Conservation (phyloP, 2,329 filamentous ascomycete genomes). For the Neoarthrinium moseri region DNA sequence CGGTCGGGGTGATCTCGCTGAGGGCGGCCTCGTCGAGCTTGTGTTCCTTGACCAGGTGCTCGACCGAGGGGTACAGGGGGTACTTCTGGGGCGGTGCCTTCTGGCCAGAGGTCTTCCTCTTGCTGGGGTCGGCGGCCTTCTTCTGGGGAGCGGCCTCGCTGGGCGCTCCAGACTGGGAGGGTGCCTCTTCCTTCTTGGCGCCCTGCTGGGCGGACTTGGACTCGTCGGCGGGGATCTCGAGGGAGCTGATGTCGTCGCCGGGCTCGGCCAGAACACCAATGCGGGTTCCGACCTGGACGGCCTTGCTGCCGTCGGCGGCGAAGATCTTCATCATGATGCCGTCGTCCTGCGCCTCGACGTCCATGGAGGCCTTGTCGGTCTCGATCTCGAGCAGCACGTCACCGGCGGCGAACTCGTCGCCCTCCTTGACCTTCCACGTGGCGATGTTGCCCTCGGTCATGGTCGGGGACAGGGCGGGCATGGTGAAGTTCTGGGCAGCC, state of each 20-base stretch:
- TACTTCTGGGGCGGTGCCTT: slow-evolving; percentile 65
- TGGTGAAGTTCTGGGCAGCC: slow-evolving; percentile 83
- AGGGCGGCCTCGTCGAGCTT: slow-evolving; percentile 74
- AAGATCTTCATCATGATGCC: slow-evolving; percentile 83
- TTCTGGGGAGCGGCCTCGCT: slow-evolving; percentile 30
- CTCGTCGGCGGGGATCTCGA: slow-evolving; percentile 75
- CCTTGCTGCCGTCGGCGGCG: slow-evolving; percentile 70
- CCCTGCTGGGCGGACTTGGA: slow-evolving; percentile 36
- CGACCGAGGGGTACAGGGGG: slow-evolving; percentile 79
- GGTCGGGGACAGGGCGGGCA: slow-evolving; percentile 87
- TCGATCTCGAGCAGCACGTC: slow-evolving; percentile 91
- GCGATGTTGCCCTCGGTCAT: slow-evolving; percentile 94
- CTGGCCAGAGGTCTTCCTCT: slow-evolving; percentile 34
- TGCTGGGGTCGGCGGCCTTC: slow-evolving; percentile 26
- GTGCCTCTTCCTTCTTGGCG: slow-evolving; percentile 25
- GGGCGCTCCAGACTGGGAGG: slow-evolving; percentile 16
- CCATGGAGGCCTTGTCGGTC: slow-evolving; percentile 93
- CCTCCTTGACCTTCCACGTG: slow-evolving; percentile 83
- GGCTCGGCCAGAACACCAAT: slow-evolving; percentile 82
- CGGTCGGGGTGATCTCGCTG: slow-evolving; percentile 80
- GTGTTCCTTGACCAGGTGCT: slow-evolving; percentile 76
- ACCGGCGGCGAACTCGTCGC: slow-evolving; percentile 76
- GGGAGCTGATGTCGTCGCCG: slow-evolving; percentile 72
- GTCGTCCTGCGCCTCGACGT: slow-evolving; percentile 90
- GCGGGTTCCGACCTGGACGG: slow-evolving; percentile 72